These are phyloP conservation scores for Ascochyta rabiei DNA, from an alignment of 2,329 filamentous ascomycete species.

Conservation along the genomic window DNA sequence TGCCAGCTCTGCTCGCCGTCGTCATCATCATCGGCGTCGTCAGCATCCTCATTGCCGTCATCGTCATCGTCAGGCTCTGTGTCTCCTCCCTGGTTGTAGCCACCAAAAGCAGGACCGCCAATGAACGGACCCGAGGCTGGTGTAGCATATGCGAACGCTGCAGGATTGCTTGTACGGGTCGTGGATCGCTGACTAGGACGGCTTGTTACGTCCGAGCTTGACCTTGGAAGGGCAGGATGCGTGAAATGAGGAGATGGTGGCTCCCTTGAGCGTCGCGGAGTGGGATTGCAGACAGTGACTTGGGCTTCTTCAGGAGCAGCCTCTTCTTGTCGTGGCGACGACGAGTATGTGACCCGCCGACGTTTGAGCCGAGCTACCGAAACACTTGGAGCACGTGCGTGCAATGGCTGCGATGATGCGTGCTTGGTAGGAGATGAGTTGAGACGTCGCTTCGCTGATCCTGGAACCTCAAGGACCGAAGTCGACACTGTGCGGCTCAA, in stretches of 20 bases:
- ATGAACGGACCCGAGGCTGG: slow-evolving; percentile 63
- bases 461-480: slow-evolving; percentile 31
- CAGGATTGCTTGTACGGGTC: slow-evolving; percentile 44
- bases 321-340: slow-evolving; percentile 26
- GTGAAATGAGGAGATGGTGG: slow-evolving; percentile 52
- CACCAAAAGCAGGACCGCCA: slow-evolving; percentile 33
- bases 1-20: slow-evolving; percentile 35
- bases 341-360: slow-evolving; percentile 51
- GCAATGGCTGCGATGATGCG: slow-evolving; percentile 31
- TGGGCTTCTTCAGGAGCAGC: slow-evolving; percentile 28
- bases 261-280: slow-evolving; percentile 53
- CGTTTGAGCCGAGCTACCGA: slow-evolving; percentile 50
- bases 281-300: slow-evolving; percentile 43
- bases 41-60: slow-evolving; percentile 36
- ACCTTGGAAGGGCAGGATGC: slow-evolving; percentile 30
- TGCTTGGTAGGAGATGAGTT: slow-evolving; percentile 39
- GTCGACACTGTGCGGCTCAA: slow-evolving; percentile 37
- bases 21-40: slow-evolving; percentile 35
- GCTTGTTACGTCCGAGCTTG: slow-evolving; percentile 46
- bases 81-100: slow-evolving; percentile 38
- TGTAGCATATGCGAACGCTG: slow-evolving; percentile 74
- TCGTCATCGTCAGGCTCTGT: slow-evolving; percentile 45
- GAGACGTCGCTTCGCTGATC: slow-evolving; percentile 40
- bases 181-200: slow-evolving; percentile 52
- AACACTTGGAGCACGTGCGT: slow-evolving; percentile 47